phyloP scores from a whole-genome alignment of 306 rosid genomes.

The Castanopsis chinensis region DNA sequence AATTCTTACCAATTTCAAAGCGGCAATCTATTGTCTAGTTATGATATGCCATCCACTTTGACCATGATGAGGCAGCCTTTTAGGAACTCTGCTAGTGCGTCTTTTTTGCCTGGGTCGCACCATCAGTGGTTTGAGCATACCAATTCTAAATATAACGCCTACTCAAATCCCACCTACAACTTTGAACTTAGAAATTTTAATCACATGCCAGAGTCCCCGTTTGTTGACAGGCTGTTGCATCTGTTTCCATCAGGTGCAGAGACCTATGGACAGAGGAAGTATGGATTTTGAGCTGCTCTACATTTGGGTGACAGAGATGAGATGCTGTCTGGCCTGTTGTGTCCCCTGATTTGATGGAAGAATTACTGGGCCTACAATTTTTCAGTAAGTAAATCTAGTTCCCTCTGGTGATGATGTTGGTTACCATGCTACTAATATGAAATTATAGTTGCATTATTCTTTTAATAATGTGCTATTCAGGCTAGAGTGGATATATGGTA shows the following conservation, averaged over 20 bases:
- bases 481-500: not conserved
- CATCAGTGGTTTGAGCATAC: not conserved
- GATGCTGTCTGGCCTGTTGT: not conserved
- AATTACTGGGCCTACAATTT: not conserved
- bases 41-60: slow-evolving; percentile 23
- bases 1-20: slow-evolving; percentile 26
- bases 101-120: slow-evolving; percentile 20
- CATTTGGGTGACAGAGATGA: not conserved
- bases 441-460: not conserved
- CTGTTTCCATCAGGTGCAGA: slow-evolving; percentile 16
- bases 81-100: slow-evolving; percentile 18
- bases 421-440: not conserved
- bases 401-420: not conserved
- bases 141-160: slow-evolving; percentile 14
- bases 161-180: slow-evolving; percentile 23
- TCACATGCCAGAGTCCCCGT: slow-evolving; percentile 6
- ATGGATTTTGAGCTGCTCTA: not conserved
- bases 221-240: slow-evolving; percentile 24
- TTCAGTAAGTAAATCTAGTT: not conserved
- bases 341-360: not conserved
- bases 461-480: not conserved
- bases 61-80: slow-evolving; percentile 30
- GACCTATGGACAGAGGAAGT: slow-evolving; percentile 27
- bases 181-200: slow-evolving; percentile 20
- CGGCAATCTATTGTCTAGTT: slow-evolving; percentile 17